Conservation (phyloP, 352 stramenopile genomes). For the Pythium apleroticum region DNA sequence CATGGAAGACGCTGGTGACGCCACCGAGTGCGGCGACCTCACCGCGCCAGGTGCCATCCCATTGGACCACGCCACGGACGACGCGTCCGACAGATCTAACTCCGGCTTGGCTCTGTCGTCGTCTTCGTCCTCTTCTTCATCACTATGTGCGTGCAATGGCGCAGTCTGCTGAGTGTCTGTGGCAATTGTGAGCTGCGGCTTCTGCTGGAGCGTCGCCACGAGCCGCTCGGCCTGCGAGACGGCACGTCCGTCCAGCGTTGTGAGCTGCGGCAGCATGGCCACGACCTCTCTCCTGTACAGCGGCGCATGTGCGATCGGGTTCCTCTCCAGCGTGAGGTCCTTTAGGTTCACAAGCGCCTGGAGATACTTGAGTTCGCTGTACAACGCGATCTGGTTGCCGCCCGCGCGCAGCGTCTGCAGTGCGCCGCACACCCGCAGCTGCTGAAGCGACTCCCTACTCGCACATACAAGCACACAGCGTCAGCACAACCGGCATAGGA, state of each 20-base stretch:
- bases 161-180: neutral
- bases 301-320: slow-evolving; percentile 41
- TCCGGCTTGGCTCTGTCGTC: neutral
- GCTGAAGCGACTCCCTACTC: slow-evolving; percentile 44
- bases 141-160: neutral
- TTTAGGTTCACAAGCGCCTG: slow-evolving; percentile 42
- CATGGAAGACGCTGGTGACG: slow-evolving; percentile 8
- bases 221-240: slow-evolving; percentile 54
- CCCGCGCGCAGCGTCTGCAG: slow-evolving; percentile 45
- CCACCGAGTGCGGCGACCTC: neutral
- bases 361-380: slow-evolving; percentile 59
- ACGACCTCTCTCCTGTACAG: slow-evolving; percentile 57
- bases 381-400: slow-evolving; percentile 45
- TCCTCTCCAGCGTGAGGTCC: slow-evolving; percentile 52
- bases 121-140: neutral
- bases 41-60: neutral
- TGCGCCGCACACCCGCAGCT: slow-evolving; percentile 26
- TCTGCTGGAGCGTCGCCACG: slow-evolving; percentile 49
- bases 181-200: slow-evolving; percentile 27
- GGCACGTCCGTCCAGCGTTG: slow-evolving; percentile 39
- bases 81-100: slow-evolving; percentile 23
- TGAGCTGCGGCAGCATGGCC: slow-evolving; percentile 51
- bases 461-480: neutral
- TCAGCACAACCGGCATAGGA: neutral
- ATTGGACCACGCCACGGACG: slow-evolving; percentile 12